These are phyloP conservation scores for Taiozyma sp. DNA, from an alignment of 1,139 yeast species.

Conservation along the genomic window DNA sequence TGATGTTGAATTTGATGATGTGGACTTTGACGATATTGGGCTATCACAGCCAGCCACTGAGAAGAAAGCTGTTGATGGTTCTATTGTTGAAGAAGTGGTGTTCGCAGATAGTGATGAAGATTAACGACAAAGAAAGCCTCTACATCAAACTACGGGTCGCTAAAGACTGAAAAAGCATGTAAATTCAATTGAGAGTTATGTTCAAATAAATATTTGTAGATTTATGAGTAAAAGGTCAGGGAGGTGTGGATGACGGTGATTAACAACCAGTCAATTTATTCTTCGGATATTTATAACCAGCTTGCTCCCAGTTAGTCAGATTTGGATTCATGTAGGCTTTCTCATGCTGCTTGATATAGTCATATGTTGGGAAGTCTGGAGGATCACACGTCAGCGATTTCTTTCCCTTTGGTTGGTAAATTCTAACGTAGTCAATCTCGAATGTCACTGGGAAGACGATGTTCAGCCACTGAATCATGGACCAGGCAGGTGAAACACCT, in stretches of 20 bases:
- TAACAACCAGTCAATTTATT: conserved; percentile 5
- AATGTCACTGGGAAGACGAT: conserved; percentile 46
- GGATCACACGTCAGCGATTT: conserved; percentile 51
- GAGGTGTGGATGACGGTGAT: not conserved
- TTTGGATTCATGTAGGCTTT: conserved; percentile 45
- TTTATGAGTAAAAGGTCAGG: not conserved
- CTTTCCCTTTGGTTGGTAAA: conserved; percentile 51
- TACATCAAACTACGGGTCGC: not conserved
- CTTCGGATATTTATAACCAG: conserved; percentile 28
- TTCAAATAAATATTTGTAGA: not conserved
- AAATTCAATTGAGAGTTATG: not conserved
- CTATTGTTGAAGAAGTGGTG: conserved; percentile 18
- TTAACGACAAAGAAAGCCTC: not conserved
- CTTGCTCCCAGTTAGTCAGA: conserved; percentile 35
- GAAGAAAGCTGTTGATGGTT: conserved; percentile 3
- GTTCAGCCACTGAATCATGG: conserved; percentile 55
- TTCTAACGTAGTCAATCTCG: conserved; percentile 51
- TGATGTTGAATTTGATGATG: conserved; percentile 28
- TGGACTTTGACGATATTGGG: conserved; percentile 16
- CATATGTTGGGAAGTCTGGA: conserved; percentile 46
- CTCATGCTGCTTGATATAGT: conserved; percentile 45
- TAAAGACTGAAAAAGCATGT: not conserved
- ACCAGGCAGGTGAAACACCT: conserved; percentile 61
- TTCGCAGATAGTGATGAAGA: conserved; percentile 20
- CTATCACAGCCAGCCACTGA: conserved; percentile 1